Evolutionary conservation across 805 yeast genomes (phyloP).

Genomic region (Candida dendrica): DNA sequence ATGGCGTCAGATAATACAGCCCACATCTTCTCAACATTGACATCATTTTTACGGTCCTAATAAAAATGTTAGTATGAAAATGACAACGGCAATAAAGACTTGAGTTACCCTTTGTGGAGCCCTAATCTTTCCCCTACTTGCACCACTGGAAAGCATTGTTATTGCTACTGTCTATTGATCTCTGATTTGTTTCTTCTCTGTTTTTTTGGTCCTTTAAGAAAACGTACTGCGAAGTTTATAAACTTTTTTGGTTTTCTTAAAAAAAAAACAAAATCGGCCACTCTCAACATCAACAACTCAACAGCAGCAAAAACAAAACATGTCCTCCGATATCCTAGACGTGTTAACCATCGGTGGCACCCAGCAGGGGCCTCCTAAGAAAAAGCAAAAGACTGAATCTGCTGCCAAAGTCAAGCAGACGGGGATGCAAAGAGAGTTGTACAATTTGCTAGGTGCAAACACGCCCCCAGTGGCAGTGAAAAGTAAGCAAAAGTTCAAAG

Average conservation of each 20-base stretch:
- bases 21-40: conserved; percentile 68
- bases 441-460: conserved; percentile 82
- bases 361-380: conserved; percentile 16
- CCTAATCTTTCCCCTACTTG: conserved; percentile 50
- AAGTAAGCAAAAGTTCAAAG: conserved; percentile 48
- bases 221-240: too few relatives aligned
- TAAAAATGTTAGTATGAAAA: not conserved
- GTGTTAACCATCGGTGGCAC: conserved; percentile 58
- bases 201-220: not conserved
- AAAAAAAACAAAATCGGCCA: conserved; percentile 18
- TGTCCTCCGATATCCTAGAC: conserved; percentile 63
- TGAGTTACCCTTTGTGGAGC: conserved; percentile 48
- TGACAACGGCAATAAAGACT: not conserved
- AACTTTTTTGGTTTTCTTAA: not conserved
- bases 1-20: conserved; percentile 57
- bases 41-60: conserved; percentile 26
- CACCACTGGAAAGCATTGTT: conserved; percentile 20
- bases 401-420: conserved; percentile 26
- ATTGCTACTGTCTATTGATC: not conserved
- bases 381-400: conserved; percentile 23
- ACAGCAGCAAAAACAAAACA: conserved; percentile 1
- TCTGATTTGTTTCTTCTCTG: too few relatives aligned
- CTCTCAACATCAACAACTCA: not conserved
- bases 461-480: conserved; percentile 76
- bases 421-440: conserved; percentile 87